Evolutionary conservation across 768 basidiomycete species (phyloP).

Genomic region (Auriscalpium microsporum): DNA sequence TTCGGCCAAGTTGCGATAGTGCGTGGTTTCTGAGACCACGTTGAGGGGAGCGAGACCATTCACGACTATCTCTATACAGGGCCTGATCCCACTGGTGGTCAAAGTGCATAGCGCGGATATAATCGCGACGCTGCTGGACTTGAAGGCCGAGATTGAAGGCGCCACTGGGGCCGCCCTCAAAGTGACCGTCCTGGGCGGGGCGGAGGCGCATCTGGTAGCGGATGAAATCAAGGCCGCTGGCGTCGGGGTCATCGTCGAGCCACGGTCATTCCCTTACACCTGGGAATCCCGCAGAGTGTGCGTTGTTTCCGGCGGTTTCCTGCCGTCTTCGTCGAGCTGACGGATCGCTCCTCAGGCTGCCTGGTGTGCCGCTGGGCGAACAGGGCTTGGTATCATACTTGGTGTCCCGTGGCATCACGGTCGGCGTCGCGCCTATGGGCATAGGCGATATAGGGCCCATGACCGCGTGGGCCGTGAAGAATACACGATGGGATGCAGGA

Average conservation of each 20-base stretch:
- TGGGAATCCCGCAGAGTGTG: conserved; percentile 30
- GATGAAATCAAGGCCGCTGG: conserved; percentile 39
- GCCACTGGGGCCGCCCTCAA: conserved; percentile 35
- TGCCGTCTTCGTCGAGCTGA: too few relatives aligned
- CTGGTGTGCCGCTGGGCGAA: not conserved
- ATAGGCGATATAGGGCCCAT: not conserved
- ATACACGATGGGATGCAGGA: not conserved
- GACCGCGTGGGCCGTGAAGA: not conserved
- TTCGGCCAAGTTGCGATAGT: conserved; percentile 30
- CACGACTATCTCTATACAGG: conserved; percentile 28
- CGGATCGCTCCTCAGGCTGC: too few relatives aligned
- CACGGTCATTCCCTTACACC: conserved; percentile 27
- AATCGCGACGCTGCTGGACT: conserved; percentile 64
- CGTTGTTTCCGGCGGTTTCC: not conserved
- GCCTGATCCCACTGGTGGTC: conserved; percentile 65
- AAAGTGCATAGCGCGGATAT: conserved; percentile 72
- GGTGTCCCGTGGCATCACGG: not conserved
- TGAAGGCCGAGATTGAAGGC: conserved; percentile 58
- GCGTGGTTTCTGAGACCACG: not conserved
- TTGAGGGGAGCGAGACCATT: too few relatives aligned
- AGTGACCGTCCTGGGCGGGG: conserved; percentile 55
- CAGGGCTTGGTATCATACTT: not conserved
- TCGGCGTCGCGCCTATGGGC: not conserved
- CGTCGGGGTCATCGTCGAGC: conserved; percentile 30
- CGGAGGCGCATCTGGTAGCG: conserved; percentile 64